Base-by-base conservation (phyloP, 2,329 filamentous ascomycete genomes). In the Bipolaris oryzae region DNA sequence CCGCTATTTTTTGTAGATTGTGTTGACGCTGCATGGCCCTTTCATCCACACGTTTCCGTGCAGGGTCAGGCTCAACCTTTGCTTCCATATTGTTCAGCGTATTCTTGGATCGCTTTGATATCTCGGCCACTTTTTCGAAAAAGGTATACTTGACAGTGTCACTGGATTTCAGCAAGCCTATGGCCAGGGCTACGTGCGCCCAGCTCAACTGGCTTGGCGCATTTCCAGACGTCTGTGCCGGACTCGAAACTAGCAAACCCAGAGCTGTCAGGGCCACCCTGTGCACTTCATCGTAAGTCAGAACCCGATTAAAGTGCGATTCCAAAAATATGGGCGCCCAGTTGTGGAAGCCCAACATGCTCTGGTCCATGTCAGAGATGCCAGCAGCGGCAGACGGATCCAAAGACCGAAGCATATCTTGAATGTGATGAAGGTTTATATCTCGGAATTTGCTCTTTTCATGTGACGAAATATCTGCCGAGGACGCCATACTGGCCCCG, bases 361-460 rank as follows among this genome's bases (percentile, higher is more conserved):
- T 63, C 42, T 58, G 50, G 7, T 70, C 63, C 46, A 64, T 58
- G n/a, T 68, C 65, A 60, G 62, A 68, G 57, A 72, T 58, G 54
- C 63, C 58, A 0, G 55, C 57, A 11, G 69, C 60, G 23, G 61
- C 66, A 16, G 63, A 62, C 3, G 79, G 77, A 53, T 78, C 75
- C 39, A 83, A 67, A 25, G 77, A 76, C 9, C 74, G 73, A 34
- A 90, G 77, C 85, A 89, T 88, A 54, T 84, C 82, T 64, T 85
- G 82, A 2, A 90, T 77, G 71, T 90, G 87, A 10, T 87, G 80
- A 54, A 88, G 77, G 63, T 91, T 90, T 61, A 89, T 85, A 34
- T 80, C 80, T 50, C 55, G 58, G 35, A 67, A 69, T 51, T 73
- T 76, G 10, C 42, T 56, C 49, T 56, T 62, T 21, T 74, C 67